Base-by-base conservation (phyloP, 31 red algal species). In the Porphyra umbilicalis region DNA sequence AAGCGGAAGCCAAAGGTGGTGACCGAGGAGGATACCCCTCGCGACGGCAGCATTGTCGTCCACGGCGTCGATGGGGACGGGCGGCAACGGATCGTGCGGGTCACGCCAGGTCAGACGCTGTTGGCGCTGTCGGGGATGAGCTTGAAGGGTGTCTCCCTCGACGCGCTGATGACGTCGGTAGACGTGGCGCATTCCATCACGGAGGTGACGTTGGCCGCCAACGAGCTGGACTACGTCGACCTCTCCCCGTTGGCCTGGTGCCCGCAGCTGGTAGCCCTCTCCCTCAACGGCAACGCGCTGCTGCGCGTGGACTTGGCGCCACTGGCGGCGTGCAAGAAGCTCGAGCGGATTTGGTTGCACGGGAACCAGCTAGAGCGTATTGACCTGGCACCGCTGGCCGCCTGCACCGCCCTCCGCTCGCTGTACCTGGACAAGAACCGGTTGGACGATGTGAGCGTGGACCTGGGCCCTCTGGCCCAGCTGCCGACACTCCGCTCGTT, bases 371-470 rank as follows among this genome's bases (percentile, higher is more conserved):
- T 99, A 20, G 75, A 88, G 76, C 46, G 71, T n/a, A 79, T 99
- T 38, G 89, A 99, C 78, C 88, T 99, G 25, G 77, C 82, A 8
- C 97, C 97, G 32, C 77, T 99, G 11, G 35, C 77, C 32, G 76
- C 78, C 33, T 96, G 93, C 85, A 79, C 75, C 33, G 38, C 82
- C 18, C 83, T 99, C 6, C 88, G 97, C 36, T 99, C 97, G n/a
- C 86, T 99, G 13, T 99, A 99, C 76, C 89, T 99, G 30, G 93
- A 95, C 42, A 89, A 93, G 38, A 99, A 99, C 81, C 85, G 87
- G 33, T 77, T 99, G 14, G 86, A 93, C 75, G 79, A 94, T 31
- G 68, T 57, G 34, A 33, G 84, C n/a, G 40, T 99, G 33, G 92
- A 96, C 81, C 86, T 99, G 25, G 71, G 79, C 35, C 92, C 97